phyloP scores from a whole-genome alignment of 192 early-diverging fungal genomes.

The Umbelopsis vinacea region DNA sequence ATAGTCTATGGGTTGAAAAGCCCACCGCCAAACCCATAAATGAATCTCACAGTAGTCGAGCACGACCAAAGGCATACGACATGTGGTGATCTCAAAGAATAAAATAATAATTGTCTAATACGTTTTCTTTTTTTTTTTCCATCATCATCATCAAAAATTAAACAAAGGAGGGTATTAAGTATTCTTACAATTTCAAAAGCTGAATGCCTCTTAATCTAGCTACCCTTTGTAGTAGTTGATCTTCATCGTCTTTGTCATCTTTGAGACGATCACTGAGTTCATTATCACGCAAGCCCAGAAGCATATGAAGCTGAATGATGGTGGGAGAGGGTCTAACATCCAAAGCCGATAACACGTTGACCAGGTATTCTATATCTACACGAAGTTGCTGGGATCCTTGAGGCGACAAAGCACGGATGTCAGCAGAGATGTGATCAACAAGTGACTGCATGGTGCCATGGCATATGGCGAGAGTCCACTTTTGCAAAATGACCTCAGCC shows the following conservation, averaged over 20 bases:
- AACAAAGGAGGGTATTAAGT: background rate
- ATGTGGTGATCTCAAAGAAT: background rate
- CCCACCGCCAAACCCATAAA: background rate
- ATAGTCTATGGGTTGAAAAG: slow-evolving; percentile 16
- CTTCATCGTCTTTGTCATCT: background rate
- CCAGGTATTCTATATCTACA: slow-evolving; percentile 68
- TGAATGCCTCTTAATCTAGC: slow-evolving; percentile 16
- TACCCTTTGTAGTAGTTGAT: slow-evolving; percentile 10
- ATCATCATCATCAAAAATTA: too few relatives aligned
- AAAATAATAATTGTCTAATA: slow-evolving; percentile 1
- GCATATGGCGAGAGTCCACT: slow-evolving; percentile 72
- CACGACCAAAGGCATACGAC: slow-evolving; percentile 12
- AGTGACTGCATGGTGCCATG: slow-evolving; percentile 60
- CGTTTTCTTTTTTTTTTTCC: too few relatives aligned
- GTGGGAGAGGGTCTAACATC: slow-evolving; percentile 30
- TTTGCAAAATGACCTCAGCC: slow-evolving; percentile 55
- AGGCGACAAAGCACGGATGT: slow-evolving; percentile 45
- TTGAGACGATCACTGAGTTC: slow-evolving; percentile 1
- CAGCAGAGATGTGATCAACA: slow-evolving; percentile 37
- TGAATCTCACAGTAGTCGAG: background rate
- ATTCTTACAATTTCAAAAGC: slow-evolving; percentile 3
- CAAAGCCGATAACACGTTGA: slow-evolving; percentile 47
- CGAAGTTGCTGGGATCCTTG: slow-evolving; percentile 61
- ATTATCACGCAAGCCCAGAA: background rate
- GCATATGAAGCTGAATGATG: slow-evolving; percentile 22